A percentile compares a stretch with the other conserved stretches of the same genome.
phyloP scores from a whole-genome alignment of 2,329 filamentous ascomycete species.

The Penicillium capsulatum region DNA sequence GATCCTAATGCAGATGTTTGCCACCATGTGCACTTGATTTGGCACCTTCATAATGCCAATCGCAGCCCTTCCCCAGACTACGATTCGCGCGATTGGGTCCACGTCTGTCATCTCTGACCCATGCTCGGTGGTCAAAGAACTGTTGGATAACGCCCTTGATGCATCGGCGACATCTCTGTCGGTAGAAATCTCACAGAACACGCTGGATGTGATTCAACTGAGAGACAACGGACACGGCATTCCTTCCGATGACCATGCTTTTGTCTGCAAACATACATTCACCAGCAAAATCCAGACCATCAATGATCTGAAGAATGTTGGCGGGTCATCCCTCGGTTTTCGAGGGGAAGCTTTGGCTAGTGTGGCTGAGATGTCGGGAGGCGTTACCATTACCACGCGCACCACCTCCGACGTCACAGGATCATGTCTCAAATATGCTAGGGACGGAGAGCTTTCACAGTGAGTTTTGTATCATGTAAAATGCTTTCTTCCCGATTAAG shows the following conservation, averaged over 20 bases:
- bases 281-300: slow-evolving; percentile 62
- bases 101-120: slow-evolving; percentile 55
- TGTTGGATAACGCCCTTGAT: slow-evolving; percentile 65
- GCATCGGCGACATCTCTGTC: slow-evolving; percentile 55
- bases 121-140: slow-evolving; percentile 58
- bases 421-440: slow-evolving; percentile 48
- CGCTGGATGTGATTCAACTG: slow-evolving; percentile 59
- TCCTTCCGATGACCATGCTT: slow-evolving; percentile 49
- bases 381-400: slow-evolving; percentile 53
- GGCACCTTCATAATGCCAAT: slow-evolving; percentile 42
- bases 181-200: slow-evolving; percentile 57
- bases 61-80: slow-evolving; percentile 39
- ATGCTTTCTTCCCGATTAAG: too few relatives aligned
- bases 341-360: slow-evolving; percentile 62
- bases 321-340: slow-evolving; percentile 58
- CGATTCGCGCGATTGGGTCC: slow-evolving; percentile 53
- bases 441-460: slow-evolving; percentile 49
- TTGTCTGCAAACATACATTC: slow-evolving; percentile 55
- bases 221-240: slow-evolving; percentile 63
- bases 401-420: slow-evolving; percentile 55
- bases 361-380: slow-evolving; percentile 55
- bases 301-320: slow-evolving; percentile 53
- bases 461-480: slow-evolving; percentile 30
- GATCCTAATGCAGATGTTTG: too few relatives aligned
- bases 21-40: slow-evolving; percentile 9